Conservation (phyloP, 225 moss, liverwort and hornwort species). For the Physcomitrellopsis africana region DNA sequence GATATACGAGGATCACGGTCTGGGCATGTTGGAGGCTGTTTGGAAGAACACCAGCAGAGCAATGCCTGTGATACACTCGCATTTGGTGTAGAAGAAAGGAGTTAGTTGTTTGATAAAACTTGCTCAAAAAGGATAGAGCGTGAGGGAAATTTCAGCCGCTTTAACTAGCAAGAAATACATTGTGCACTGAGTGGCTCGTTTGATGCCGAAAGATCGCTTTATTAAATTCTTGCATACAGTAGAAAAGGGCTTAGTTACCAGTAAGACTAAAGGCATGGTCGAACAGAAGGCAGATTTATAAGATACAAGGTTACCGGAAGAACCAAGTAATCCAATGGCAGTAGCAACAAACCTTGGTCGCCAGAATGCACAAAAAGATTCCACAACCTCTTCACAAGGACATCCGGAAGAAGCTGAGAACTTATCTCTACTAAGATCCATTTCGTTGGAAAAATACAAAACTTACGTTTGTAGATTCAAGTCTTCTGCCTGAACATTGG, state of each 20-base stretch:
- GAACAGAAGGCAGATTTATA: slow-evolving; percentile 33
- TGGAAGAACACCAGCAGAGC: slow-evolving; percentile 58
- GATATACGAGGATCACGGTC: slow-evolving; percentile 92
- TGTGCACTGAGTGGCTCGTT: slow-evolving; percentile 31
- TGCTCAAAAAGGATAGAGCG: slow-evolving; percentile 27
- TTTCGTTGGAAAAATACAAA: slow-evolving; percentile 38
- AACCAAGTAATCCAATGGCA: slow-evolving; percentile 9
- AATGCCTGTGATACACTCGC: slow-evolving; percentile 71
- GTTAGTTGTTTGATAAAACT: slow-evolving; percentile 34
- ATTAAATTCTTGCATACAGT: slow-evolving; percentile 14
- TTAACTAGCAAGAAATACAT: slow-evolving; percentile 30
- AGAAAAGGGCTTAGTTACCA: slow-evolving; percentile 33
- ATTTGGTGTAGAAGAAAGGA: slow-evolving; percentile 49
- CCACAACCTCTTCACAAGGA: slow-evolving; percentile 18
- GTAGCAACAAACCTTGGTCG: slow-evolving; percentile 9
- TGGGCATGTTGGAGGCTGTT: slow-evolving; percentile 80
- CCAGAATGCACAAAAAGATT: slow-evolving; percentile 14
- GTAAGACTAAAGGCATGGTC: slow-evolving; percentile 37
- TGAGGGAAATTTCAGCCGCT: slow-evolving; percentile 22
- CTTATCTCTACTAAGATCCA: slow-evolving; percentile 38
- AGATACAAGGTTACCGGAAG: slow-evolving; percentile 1
- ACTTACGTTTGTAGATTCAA: slow-evolving; percentile 14
- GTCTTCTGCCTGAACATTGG: slow-evolving; percentile 33
- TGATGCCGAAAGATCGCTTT: slow-evolving; percentile 22
- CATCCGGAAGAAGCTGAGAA: slow-evolving; percentile 27